Evolutionary conservation across 1,139 yeast species (phyloP), one percentile per base, ranked within the genome.

Genomic region (Pichia sp.): DNA sequence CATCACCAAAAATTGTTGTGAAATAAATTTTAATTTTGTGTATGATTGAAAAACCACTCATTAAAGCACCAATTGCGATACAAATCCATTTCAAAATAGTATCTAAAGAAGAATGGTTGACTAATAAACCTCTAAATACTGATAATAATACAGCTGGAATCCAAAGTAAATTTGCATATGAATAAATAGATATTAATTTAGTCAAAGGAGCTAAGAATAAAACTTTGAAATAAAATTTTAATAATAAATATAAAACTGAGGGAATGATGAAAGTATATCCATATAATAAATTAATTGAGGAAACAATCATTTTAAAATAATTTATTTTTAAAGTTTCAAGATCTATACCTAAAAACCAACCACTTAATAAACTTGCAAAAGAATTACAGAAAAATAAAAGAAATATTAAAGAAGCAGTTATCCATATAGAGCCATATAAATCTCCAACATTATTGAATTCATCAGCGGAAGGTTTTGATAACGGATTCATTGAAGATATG

Each of bases 361-460:
- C 65, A 9, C 71, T 66, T 47, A 73, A 65, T 61, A 61, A 68
- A 44, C 84, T 85, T 53, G 66, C 74, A 53, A 58, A 69, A 29
- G 95, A 82, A 29, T 85, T 74, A 40, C 88, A 72, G 45, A 85
- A 81, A 63, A 85, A 86, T 60, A 85, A 68, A 32, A 79, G 66
- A 49, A 83, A 78, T 1, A 84, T 77, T 41, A 84, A 74, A 0
- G 94, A 81, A 0, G 87, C 86, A 11, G 88, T 81, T 35, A 86
- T 78, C 95, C 95, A 86, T 33, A 85, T 67, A 22, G 88, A 83
- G 1, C 95, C 95, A 55, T 85, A 86, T 40, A 86, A 63, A 55
- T 86, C 95, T 2, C 79, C 70, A 5, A 63, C 60, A 11, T 65
- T 66, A 19, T 63, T 63, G 33, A 66, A 66, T n/a, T 62, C 63